Percentiles rank a stretch among this genome's conserved stretches.
Evolutionary conservation across 306 rosid species (phyloP).

Genomic region (Quercus engelmannii): DNA sequence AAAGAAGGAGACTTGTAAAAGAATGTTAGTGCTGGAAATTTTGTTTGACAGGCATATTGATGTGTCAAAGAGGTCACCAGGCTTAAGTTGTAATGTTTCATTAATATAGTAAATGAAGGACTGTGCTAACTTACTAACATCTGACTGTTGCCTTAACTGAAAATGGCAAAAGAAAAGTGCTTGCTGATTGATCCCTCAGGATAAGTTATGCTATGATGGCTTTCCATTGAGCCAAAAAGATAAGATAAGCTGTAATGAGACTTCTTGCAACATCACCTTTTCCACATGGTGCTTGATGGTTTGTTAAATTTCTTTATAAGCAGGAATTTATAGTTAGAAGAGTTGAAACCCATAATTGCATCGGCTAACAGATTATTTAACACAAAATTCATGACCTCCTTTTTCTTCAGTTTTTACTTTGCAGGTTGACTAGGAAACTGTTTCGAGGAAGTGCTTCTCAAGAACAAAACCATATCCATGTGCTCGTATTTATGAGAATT

Average conservation of each 20-base stretch:
- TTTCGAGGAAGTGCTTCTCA: constrained; percentile 57
- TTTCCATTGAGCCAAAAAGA: background rate
- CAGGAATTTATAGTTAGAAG: background rate
- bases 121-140: background rate
- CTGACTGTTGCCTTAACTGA: background rate
- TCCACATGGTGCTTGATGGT: background rate
- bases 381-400: background rate
- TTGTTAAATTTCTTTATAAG: background rate
- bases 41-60: background rate
- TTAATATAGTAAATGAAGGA: background rate
- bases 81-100: background rate
- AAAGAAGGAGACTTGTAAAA: background rate
- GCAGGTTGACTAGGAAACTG: constrained; percentile 61
- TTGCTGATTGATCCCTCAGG: background rate
- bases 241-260: background rate
- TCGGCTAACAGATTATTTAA: background rate
- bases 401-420: constrained; percentile 45
- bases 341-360: constrained; percentile 2
- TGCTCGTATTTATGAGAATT: constrained; percentile 69
- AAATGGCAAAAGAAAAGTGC: background rate
- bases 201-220: background rate
- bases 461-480: constrained; percentile 55
- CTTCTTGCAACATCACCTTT: background rate
- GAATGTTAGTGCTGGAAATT: background rate
- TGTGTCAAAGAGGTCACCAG: background rate